Base-by-base conservation (phyloP, 306 rosid genomes). In the Castanea crenata region DNA sequence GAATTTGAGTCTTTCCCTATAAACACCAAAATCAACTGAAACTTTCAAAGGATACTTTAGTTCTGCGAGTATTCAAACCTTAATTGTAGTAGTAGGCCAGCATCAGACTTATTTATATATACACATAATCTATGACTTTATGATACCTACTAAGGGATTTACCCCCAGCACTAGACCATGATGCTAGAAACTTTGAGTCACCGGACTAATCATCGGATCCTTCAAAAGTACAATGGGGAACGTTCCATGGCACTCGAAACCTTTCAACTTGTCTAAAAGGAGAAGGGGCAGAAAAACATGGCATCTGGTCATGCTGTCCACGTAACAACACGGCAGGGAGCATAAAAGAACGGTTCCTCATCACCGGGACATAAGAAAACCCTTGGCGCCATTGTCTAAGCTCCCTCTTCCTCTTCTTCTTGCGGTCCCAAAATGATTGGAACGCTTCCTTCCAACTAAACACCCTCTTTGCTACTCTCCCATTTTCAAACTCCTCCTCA, bases 251-350 rank as follows among this genome's bases (percentile, higher is more conserved):
- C 0, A 7, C 82, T 13, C 5, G 46, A 59, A 54, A 23, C 55
- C 56, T 12, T 12, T 41, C 5, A 44, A 83, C 81, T 69, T 44
- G 76, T 78, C 87, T 61, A 8, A 55, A 54, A 29, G 76, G 79
- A 77, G 73, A 18, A 58, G 78, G 83, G 18, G 56, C 21, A 5
- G 64, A 72, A 72, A 78, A 61, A 23, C 79, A 75, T 5, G 90
- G 87, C 25, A 64, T 38, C 61, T 74, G 67, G 69, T 86, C 92
- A 80, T 76, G 69, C 21, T 84, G 89, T 79, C 96, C 89, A 34
- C 84, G 87, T 72, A 77, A 41, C 46, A 38, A 25, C 38, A 81
- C 35, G 38, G 78, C 71, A 76, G 84, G 84, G n/a, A 29, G 1
- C 41, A 59, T 74, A 57, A 87, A 78, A 54, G 78, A 89, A 6